Evolutionary conservation across 257 asterid species (phyloP), one percentile per base, ranked within the genome.

Genomic region (Leptodermis oblonga): DNA sequence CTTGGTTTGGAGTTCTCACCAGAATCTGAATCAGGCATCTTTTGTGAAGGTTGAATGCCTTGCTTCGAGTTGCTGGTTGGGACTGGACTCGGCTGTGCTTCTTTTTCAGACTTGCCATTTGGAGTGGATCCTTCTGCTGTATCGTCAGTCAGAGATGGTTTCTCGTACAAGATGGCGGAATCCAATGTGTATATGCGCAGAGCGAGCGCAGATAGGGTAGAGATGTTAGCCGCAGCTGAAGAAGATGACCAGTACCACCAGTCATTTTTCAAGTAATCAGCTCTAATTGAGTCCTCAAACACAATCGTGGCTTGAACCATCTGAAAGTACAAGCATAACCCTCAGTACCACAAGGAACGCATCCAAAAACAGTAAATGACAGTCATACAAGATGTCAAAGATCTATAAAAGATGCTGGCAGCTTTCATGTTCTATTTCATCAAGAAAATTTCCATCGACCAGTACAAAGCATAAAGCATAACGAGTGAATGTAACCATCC

Each of bases 181-280:
- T 93, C 99, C 41, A 91, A 82, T 12, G 96, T 74, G 83, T 86
- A 86, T 58, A 94, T 71, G 42, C 97, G 91, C 59, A 89, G 75
- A n/a, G 99, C 86, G 45, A 94, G 95, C 1, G 92, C 91, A 18
- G 97, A 86, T 49, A 94, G 86, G 0, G 95, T 85, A 0, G 88
- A 77, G 72, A 86, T 86, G 74, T 83, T 86, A 43, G 97, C 92
- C 22, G 97, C 99, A 67, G 92, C 86, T 20, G 97, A 87, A 64
- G 96, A 85, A 8, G 97, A 89, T 20, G 99, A 91, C 97, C 97
- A 94, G 71, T 84, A 87, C 97, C 96, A 91, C 99, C 99, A 94
- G 22, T 83, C 84, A 25, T 81, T 85, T 74, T 76, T 80, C 77
- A 94, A 76, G 81, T 79, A 81, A 67, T 89, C 92, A 0, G 85